Base-by-base conservation (phyloP, 371 early-diverging fungal genomes). In the Mortierella sp. region DNA sequence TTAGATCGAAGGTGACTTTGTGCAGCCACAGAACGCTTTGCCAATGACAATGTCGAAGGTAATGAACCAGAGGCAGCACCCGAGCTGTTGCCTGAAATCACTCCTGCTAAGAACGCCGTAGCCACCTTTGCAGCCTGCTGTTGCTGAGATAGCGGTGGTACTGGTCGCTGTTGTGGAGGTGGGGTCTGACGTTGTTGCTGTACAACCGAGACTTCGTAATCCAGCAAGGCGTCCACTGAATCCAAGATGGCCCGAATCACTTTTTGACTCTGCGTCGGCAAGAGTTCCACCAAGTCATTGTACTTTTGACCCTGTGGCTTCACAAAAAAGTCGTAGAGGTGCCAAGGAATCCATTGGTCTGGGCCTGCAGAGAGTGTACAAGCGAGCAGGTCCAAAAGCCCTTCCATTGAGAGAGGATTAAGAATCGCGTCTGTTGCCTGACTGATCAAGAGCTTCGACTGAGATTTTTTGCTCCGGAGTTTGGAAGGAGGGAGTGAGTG, bases 341-440 rank as follows among this genome's bases (percentile, higher is more conserved):
- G 77, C 65, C 65, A 68, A 2, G 77, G 77, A n/a, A 76, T 72
- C 77, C 77, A 76, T 44, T 76, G 65, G 14, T 72, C 68, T 0
- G 77, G 77, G 1, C 72, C 77, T 2, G 68, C 11, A 1, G 77
- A 64, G 0, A 76, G 58, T 7, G 60, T 52, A 12, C 57, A 68
- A 2, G 52, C 64, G 18, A 68, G 37, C n/a, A 76, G n/a, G n/a
- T 64, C 56, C 3, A 68, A 65, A 11, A 76, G 29, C 0, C 64
- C 68, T 16, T 71, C 64, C 4, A 76, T 23, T 6, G 72, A 43
- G 9, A 75, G 44, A 0, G 70, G 75, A 4, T 63, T 57, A 12
- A 75, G 52, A 14, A 75, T 59, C 9, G 66, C 56, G 43, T 70
- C 70, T 9, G 65, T 70, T 9, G 67, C 66, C 19, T 62, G 67